phyloP scores from a whole-genome alignment of 1,139 yeast species.

The Petasospora rhodanensis region DNA sequence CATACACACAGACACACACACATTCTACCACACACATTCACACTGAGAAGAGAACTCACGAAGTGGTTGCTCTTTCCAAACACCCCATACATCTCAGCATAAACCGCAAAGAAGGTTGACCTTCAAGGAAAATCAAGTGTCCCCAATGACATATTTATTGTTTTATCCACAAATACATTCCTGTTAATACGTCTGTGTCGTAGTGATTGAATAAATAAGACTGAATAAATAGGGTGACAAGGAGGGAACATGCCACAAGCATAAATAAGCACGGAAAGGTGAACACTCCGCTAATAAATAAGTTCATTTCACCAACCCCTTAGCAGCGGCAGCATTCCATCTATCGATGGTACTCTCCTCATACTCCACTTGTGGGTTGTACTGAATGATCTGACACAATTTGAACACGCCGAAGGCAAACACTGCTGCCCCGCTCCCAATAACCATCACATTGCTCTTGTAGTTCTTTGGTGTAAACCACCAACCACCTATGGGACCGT shows the following conservation, averaged over 20 bases:
- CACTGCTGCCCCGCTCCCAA: constrained; percentile 13
- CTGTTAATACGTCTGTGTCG: too few species aligned
- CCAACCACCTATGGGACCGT: constrained; percentile 27
- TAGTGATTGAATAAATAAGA: constrained; percentile 3
- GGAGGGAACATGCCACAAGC: constrained; percentile 5
- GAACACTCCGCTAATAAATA: constrained; percentile 4
- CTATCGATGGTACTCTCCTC: constrained; percentile 17
- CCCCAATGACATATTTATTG: too few species aligned
- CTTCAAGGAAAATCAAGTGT: too few species aligned
- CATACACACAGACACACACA: too few species aligned
- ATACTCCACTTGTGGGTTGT: constrained; percentile 17
- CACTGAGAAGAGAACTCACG: too few species aligned
- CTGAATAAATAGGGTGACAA: constrained; percentile 10
- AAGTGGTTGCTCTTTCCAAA: too few species aligned
- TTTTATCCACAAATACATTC: constrained; percentile 2
- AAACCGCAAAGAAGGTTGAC: too few species aligned
- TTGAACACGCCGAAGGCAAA: constrained; percentile 17
- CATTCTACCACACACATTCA: constrained; percentile 1
- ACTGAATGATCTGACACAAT: constrained; percentile 14
- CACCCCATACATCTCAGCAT: too few species aligned
- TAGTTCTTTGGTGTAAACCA: constrained; percentile 24
- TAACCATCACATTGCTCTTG: constrained; percentile 16
- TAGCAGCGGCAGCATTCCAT: constrained; percentile 23
- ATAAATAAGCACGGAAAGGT: constrained; percentile 12
- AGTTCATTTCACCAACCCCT: constrained; percentile 10